phyloP scores from a whole-genome alignment of 371 early-diverging fungal species.

The Catenaria anguillulae region DNA sequence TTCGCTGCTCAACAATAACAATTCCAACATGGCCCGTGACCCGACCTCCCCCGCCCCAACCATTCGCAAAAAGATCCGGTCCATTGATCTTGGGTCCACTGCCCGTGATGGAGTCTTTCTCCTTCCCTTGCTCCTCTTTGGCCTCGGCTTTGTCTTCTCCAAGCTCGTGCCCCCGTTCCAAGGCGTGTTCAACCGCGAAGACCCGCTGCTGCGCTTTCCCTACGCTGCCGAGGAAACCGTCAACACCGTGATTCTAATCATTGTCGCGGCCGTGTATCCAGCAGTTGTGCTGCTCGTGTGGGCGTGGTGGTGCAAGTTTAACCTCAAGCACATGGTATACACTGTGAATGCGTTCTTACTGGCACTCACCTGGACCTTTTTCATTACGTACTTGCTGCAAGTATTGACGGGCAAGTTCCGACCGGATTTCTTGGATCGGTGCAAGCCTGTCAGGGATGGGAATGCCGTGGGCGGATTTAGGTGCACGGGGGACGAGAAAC shows the following conservation, averaged over 20 bases:
- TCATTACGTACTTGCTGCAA: conserved; percentile 8
- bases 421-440: conserved; percentile 19
- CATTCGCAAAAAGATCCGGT: no score
- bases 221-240: not conserved
- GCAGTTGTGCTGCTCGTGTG: not conserved
- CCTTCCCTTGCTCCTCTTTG: not conserved
- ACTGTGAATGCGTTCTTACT: not conserved
- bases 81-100: not conserved
- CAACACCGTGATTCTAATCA: not conserved
- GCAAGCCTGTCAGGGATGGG: conserved; percentile 7
- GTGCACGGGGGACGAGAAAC: conserved; percentile 12
- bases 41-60: no score
- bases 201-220: not conserved
- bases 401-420: conserved; percentile 11
- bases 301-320: not conserved
- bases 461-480: not conserved
- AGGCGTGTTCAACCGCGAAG: not conserved
- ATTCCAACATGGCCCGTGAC: no score
- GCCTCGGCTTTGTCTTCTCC: not conserved
- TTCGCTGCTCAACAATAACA: no score
- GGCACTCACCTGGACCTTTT: not conserved
- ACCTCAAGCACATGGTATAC: not conserved
- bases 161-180: not conserved
- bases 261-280: not conserved
- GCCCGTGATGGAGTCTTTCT: not conserved